Base-by-base conservation (phyloP, 345 rosid species). In the Linum tenue region DNA sequence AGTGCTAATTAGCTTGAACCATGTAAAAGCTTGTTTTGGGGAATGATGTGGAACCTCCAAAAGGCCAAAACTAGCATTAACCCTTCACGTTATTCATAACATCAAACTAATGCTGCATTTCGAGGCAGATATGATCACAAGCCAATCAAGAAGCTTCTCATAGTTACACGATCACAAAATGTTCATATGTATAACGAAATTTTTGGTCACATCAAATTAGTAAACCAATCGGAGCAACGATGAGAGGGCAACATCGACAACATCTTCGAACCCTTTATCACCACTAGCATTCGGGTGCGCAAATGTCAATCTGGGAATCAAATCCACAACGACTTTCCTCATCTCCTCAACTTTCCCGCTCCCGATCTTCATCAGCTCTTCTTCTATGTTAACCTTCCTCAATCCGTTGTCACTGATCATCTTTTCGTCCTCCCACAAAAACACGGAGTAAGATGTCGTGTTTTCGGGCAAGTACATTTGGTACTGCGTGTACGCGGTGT, bases 401-500 rank as follows among this genome's bases (percentile, higher is more conserved):
- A 1, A 22, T 17, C 39, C 48, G 31, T 22, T 22, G 31, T 22
- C 31, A 22, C 31, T 22, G 31, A 22, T 22, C 0, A 38, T 62
- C 6, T 51, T 63, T 9, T 70, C 55, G 6, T 68, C 66, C 0
- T 42, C 79, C 0, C 76, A 73, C 3, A 83, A 64, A 11, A 63
- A 83, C 62, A 85, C 84, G 50, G 87, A 82, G 9, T 82, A 85
- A 37, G 69, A 68, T 2, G 58, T 44, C 8, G 15, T 36, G 12
- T 81, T 61, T 5, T 8, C 64, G 0, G 87, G 85, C 16, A 85
- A 63, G 71, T 68, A 85, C 87, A 85, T 82, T 35, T 5, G 5
- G 68, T 85, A 85, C 73, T 85, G 90, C 1, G 85, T 73, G 35
- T 85, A 85, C 55, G 85, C 86, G 65, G 84, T 79, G 84, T 85